Evolutionary conservation across 495 filamentous ascomycete species (phyloP), one percentile per base, ranked within the genome.

Genomic region (Neurospora sublineolata): DNA sequence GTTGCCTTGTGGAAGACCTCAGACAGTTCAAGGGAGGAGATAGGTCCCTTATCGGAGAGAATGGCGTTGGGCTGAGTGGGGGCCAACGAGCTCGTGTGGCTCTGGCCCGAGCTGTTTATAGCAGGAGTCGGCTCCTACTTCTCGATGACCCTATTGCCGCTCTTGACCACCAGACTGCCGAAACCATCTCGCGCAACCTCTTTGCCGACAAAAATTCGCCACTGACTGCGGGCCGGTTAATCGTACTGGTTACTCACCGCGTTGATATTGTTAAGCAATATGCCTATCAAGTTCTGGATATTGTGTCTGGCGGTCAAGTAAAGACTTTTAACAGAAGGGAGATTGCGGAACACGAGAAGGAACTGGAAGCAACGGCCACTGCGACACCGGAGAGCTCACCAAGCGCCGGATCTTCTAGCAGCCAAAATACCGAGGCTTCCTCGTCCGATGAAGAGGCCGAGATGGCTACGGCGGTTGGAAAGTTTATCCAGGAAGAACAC

Each of bases 101-200:
- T 3, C 85, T 99, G 69, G 96, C 96, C 5, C 84, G 96, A 77
- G 96, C 96, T 69, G 90, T 99, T 1, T 99, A 99, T 78, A 93
- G 95, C 75, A 87, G 92, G 64, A 92, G 94, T 9, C 92, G 97
- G 77, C 89, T 98, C 70, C 92, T 98, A 74, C 84, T 99, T 5
- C 85, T 98, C n/a, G 96, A 99, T 77, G 96, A 99, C 78, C 91
- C 93, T 71, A 86, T 99, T 23, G 96, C 94, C 27, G 94, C 96
- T 2, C 91, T 99, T 39, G 96, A 99, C 79, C 92, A 94, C 75
- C 86, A 90, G 36, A 97, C 93, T 0, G 93, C 92, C 2, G 89
- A 92, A 72, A 82, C 79, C 5, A 90, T 97, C 67, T 84, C 93
- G 37, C 82, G 83, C 37, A 92, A 89, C 73, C 88, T 91, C 73